Evolutionary conservation across 1,284 basidiomycete species (phyloP).

Genomic region (Boletus holoroseus): DNA sequence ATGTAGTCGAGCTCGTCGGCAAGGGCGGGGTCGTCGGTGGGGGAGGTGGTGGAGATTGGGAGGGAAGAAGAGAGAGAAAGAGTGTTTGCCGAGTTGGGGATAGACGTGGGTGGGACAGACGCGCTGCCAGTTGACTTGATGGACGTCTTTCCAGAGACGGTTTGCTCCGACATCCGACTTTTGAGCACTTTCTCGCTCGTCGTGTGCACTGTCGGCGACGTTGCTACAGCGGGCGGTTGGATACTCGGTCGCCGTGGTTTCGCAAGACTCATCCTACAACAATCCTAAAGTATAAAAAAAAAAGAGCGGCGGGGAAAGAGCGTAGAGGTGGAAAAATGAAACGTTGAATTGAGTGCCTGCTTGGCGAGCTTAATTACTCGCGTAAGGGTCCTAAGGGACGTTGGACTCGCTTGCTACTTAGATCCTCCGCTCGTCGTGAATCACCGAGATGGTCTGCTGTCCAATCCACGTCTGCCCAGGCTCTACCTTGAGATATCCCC

Average conservation of each 20-base stretch:
- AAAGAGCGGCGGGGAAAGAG: not conserved
- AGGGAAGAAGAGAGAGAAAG: conserved; percentile 1
- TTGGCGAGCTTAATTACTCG: not conserved
- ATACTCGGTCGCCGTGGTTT: conserved; percentile 21
- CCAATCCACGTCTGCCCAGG: conserved; percentile 70
- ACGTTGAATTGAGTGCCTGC: not conserved
- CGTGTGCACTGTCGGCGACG: conserved; percentile 17
- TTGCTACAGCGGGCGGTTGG: conserved; percentile 30
- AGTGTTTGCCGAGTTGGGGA: conserved; percentile 12
- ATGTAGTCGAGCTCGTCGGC: conserved; percentile 71
- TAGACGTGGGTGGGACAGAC: not conserved
- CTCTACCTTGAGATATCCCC: conserved; percentile 55
- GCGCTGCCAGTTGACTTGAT: conserved; percentile 13
- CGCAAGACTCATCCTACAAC: conserved; percentile 15
- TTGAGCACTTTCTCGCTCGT: conserved; percentile 16
- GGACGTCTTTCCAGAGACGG: conserved; percentile 12
- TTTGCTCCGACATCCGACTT: conserved; percentile 21
- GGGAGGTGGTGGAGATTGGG: conserved; percentile 20
- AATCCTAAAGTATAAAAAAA: not conserved
- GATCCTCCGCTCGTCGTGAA: conserved; percentile 26
- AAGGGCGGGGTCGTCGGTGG: conserved; percentile 35
- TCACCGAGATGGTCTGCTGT: conserved; percentile 58
- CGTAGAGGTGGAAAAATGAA: not conserved
- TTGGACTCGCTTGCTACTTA: not conserved
- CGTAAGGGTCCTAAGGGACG: not conserved